Percentiles rank a stretch among this genome's conserved stretches.
phyloP scores from a whole-genome alignment of 352 stramenopile genomes.

The Aphanomyces invadans region DNA sequence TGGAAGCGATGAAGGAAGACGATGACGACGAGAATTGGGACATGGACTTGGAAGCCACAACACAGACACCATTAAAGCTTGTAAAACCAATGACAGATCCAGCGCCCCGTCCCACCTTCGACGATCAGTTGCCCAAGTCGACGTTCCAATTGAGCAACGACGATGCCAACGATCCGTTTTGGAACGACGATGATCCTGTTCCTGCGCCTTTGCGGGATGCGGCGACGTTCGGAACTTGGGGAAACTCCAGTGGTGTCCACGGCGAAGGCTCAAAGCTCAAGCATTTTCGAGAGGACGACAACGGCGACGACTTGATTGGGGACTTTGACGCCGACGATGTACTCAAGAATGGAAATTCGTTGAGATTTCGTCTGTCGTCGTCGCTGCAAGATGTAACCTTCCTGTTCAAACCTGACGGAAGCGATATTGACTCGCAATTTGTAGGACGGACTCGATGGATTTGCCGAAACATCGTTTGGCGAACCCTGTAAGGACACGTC shows the following conservation, averaged over 20 bases:
- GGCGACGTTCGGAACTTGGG: slow-evolving; percentile 49
- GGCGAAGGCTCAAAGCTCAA: slow-evolving; percentile 59
- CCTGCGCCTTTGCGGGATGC: too few relatives aligned
- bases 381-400: slow-evolving; percentile 20
- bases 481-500: too few relatives aligned
- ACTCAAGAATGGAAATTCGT: background rate
- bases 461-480: slow-evolving; percentile 63
- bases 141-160: slow-evolving; percentile 70
- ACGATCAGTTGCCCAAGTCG: too few relatives aligned
- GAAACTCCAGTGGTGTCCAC: slow-evolving; percentile 50
- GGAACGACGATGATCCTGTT: slow-evolving; percentile 36
- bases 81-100: background rate
- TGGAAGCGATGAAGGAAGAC: slow-evolving; percentile 32
- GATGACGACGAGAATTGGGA: slow-evolving; percentile 76
- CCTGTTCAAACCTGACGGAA: too few relatives aligned
- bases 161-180: slow-evolving; percentile 67
- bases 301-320: slow-evolving; percentile 47
- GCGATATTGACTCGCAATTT: too few relatives aligned
- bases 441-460: slow-evolving; percentile 29
- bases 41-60: slow-evolving; percentile 67
- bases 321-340: slow-evolving; percentile 42
- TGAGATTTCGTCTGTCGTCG: slow-evolving; percentile 10
- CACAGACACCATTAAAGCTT: slow-evolving; percentile 36
- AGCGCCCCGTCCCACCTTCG: background rate
- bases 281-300: slow-evolving; percentile 60